These are phyloP conservation scores for Chrysoporthe deuterocubensis DNA, from an alignment of 2,329 filamentous ascomycete species.

Conservation along the genomic window DNA sequence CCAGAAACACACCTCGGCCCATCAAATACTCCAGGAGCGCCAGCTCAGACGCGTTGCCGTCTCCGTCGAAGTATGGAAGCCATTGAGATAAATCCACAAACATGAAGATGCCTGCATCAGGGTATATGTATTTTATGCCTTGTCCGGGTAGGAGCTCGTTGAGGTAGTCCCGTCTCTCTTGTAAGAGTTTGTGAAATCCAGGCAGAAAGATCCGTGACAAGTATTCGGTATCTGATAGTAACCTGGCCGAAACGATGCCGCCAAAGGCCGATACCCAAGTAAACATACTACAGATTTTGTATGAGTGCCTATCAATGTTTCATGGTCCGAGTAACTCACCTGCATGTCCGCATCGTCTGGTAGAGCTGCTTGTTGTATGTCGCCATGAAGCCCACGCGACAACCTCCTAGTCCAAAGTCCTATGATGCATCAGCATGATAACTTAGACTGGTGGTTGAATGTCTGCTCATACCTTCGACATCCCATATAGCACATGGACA, in stretches of 20 bases:
- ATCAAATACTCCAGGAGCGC: slow-evolving; percentile 21
- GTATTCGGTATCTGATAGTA: slow-evolving; percentile 20
- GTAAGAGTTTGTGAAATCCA: slow-evolving; percentile 15
- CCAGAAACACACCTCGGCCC: slow-evolving; percentile 21
- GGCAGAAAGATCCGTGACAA: slow-evolving; percentile 18
- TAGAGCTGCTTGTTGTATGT: slow-evolving; percentile 26
- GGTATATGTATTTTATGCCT: slow-evolving; percentile 7
- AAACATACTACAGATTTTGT: slow-evolving; percentile 21
- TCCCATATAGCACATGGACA: slow-evolving; percentile 22
- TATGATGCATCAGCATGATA: not conserved
- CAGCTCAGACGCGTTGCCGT: slow-evolving; percentile 16
- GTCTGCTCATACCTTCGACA: slow-evolving; percentile 9
- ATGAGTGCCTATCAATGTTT: not conserved
- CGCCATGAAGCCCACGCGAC: slow-evolving; percentile 22
- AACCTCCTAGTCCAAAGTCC: slow-evolving; percentile 26
- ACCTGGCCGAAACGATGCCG: slow-evolving; percentile 13
- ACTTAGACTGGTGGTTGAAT: not conserved
- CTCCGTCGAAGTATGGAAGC: slow-evolving; percentile 18
- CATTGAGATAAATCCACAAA: slow-evolving; percentile 22
- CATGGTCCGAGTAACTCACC: slow-evolving; percentile 4
- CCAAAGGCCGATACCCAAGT: slow-evolving; percentile 25
- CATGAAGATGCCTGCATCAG: slow-evolving; percentile 22
- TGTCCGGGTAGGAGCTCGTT: not conserved
- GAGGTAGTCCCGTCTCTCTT: slow-evolving; percentile 21
- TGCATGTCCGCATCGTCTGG: slow-evolving; percentile 26